Evolutionary conservation across 352 stramenopile genomes (phyloP).

Genomic region (Phytopythium cucurbitacearum): DNA sequence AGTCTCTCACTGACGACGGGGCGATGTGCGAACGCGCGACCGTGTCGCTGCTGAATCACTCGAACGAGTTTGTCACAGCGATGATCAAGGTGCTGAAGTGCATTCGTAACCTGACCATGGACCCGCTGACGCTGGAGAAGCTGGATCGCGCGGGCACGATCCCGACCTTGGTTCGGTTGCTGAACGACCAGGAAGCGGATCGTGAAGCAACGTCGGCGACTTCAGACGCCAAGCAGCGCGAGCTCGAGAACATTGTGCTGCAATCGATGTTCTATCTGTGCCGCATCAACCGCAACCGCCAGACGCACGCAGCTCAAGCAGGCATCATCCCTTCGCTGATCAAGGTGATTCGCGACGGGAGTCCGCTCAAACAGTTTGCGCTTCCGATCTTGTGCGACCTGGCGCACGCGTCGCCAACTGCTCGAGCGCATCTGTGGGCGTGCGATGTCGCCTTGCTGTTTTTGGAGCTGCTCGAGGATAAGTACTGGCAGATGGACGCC

Average conservation of each 20-base stretch:
- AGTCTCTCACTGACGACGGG: slow-evolving; percentile 8
- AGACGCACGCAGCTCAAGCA: slow-evolving; percentile 85
- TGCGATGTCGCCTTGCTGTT: slow-evolving; percentile 83
- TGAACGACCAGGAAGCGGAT: slow-evolving; percentile 48
- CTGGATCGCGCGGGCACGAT: slow-evolving; percentile 88
- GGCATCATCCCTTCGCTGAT: slow-evolving; percentile 90
- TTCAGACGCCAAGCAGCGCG: slow-evolving; percentile 51
- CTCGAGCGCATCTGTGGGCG: slow-evolving; percentile 81
- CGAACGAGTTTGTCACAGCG: slow-evolving; percentile 46
- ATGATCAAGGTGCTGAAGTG: slow-evolving; percentile 85
- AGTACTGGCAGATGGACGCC: slow-evolving; percentile 88
- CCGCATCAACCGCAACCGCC: slow-evolving; percentile 88
- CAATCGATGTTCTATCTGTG: slow-evolving; percentile 93
- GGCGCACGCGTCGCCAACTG: slow-evolving; percentile 83
- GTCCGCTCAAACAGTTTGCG: slow-evolving; percentile 90
- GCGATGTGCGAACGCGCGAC: slow-evolving; percentile 6
- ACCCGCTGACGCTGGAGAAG: slow-evolving; percentile 86
- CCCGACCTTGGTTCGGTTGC: slow-evolving; percentile 69
- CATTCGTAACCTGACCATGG: slow-evolving; percentile 89
- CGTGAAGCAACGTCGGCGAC: neutral
- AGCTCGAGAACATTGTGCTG: slow-evolving; percentile 89
- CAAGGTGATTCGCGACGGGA: slow-evolving; percentile 77
- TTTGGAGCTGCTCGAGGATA: slow-evolving; percentile 83
- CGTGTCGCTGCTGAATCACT: slow-evolving; percentile 11
- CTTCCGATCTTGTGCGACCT: slow-evolving; percentile 91